Evolutionary conservation across 192 early-diverging fungal species (phyloP), one percentile per base, ranked within the genome.

Genomic region (Coemansia sp.): DNA sequence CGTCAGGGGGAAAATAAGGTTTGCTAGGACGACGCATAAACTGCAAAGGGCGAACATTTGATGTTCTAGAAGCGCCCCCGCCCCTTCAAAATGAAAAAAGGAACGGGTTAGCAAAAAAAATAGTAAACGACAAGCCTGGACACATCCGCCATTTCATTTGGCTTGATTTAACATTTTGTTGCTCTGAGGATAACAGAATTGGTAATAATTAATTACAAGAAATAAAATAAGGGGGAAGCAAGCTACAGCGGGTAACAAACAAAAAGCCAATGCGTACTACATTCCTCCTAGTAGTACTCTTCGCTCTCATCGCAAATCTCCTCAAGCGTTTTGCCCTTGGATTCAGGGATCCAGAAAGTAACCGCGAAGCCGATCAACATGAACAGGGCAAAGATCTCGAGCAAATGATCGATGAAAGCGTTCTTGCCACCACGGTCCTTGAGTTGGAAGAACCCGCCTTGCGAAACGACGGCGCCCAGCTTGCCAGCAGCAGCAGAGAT

Each of bases 401-500:
- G 73, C 58, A 92, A 71, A 26, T 85, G 83, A 35, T 85, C 60
- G 36, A 92, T 85, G 55, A 83, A 91, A 7, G 58, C 67, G 70
- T 91, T 87, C 45, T 75, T 64, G 21, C 91, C 91, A 60, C 89
- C 90, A 62, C 77, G 78, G 63, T 92, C 89, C 75, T 89, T 90
- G 57, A 93, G 80, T 51, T 84, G 80, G 46, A 86, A 75, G 61
- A 93, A 92, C 9, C 87, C 90, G 57, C 89, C 80, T 72, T 91
- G 89, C 4, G 92, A 88, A 46, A 92, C 67, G 59, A 93, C 88
- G 55, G 92, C 90, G 35, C 93, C 93, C 11, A 91, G 33, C 71
- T 94, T 94, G 45, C 93, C 93, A 6, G 85, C 76, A 16, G 91
- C 93, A 9, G 93, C 93, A 14, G 88, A 88, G 60, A 94, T 92